Evolutionary conservation across 306 rosid species (phyloP), one percentile per base, ranked within the genome.

Genomic region (Phaseolus lunatus): DNA sequence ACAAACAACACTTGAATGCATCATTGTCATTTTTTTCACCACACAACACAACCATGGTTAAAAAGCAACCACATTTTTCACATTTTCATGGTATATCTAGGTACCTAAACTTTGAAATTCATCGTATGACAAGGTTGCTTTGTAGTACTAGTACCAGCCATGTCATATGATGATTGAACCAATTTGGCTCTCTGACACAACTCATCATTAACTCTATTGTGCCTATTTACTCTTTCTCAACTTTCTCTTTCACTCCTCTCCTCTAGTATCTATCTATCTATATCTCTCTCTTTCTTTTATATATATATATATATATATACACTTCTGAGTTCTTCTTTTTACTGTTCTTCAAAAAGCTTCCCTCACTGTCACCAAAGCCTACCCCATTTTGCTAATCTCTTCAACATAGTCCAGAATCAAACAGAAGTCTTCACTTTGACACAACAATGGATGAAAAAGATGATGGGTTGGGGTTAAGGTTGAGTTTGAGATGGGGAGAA

Each of bases 131-230:
- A 43, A 52, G 47, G 47, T 10, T 35, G 14, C 23, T 43, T 43
- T 11, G 48, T 43, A 43, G 48, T 43, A 43, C 48, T 35, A 35
- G 9, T 9, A 52, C 27, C 9, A 63, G 15, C 26, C 85, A 88
- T 82, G 83, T 73, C n/a, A 20, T 50, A 78, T 70, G 83, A 90
- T 90, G 78, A 86, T 90, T 84, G 83, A 85, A 86, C 85, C 91
- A 90, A 83, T 81, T 70, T 81, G 82, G 61, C 56, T 22, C 72
- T 80, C 91, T 90, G 91, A 77, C 91, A 85, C 77, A 61, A 54
- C 86, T 86, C 89, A 90, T 92, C 88, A 87, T 92, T 94, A 87
- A 48, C 87, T 85, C 93, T 84, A 77, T 43, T 43, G 48, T 71
- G 59, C 81, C 83, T 72, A 65, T 70, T 41, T 33, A 63, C 75